Evolutionary conservation across 495 filamentous ascomycete species (phyloP), one percentile per base, ranked within the genome.

Genomic region (Xylaria intraflava): DNA sequence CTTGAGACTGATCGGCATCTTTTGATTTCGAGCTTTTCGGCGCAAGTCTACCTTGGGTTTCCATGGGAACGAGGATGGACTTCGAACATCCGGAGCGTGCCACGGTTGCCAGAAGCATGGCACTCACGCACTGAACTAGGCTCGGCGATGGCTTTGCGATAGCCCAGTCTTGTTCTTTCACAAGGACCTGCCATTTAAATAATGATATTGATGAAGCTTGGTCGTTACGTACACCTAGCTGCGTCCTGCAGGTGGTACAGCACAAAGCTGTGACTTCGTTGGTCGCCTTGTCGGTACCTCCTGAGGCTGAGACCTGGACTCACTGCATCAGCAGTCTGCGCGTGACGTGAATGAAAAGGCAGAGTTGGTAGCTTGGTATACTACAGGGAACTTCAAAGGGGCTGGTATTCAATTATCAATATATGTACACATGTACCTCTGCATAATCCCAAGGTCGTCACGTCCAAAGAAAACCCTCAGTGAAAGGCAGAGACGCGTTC

Each of bases 361-460:
- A 6, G 27, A 31, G 4, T 26, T 24, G 36, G 7, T 3, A 38
- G n/a, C n/a, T 12, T 27, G 14, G 10, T 26, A 33, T 49, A 23
- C 31, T n/a, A 42, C 35, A 23, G 41, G 42, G 17, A 35, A 38
- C 6, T 20, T 47, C 41, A 14, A 23, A 35, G 29, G 24, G 46
- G 7, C 44, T 20, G 36, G 29, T 31, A 49, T 35, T 45, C 30
- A 46, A 53, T 27, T 29, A 17, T 35, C 17, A 19, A 35, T 29
- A 43, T 20, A 43, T 36, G 49, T 43, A 43, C 19, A 49, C 36
- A 83, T 87, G 78, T 87, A 64, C 78, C 82, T 83, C 82, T 65
- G 62, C 60, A 62, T 69, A 76, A 76, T 76, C 77, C 76, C 78
- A 72, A 57, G 67, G 62, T 67, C 70, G 65, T 69, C 69, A 72